These are phyloP conservation scores for Venustampulla echinocandica DNA, from an alignment of 495 filamentous ascomycete genomes.

Conservation along the genomic window DNA sequence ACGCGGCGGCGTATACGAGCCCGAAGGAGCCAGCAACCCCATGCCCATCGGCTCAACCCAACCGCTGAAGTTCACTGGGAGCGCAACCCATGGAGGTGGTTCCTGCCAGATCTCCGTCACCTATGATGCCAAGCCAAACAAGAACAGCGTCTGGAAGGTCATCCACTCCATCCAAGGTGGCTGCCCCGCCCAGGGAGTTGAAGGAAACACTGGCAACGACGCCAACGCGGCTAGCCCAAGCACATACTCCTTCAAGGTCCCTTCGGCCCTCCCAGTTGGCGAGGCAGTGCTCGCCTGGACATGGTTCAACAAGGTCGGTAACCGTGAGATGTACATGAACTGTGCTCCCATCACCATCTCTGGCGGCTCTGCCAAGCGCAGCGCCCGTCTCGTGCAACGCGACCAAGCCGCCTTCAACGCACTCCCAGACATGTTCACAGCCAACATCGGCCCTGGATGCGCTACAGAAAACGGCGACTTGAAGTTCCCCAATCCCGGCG, in stretches of 20 bases:
- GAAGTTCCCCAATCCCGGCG: constrained; percentile 47
- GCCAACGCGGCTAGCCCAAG: constrained; percentile 21
- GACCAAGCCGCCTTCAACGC: constrained; percentile 38
- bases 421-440: constrained; percentile 73
- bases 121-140: constrained; percentile 54
- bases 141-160: constrained; percentile 59
- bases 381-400: constrained; percentile 14
- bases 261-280: constrained; percentile 46
- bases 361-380: constrained; percentile 34
- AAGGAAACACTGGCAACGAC: constrained; percentile 32
- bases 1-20: constrained; percentile 31
- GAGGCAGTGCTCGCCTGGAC: constrained; percentile 69
- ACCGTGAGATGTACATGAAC: constrained; percentile 94
- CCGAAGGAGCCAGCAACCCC: constrained; percentile 33
- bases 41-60: constrained; percentile 48
- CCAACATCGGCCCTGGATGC: constrained; percentile 60
- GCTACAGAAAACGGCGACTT: constrained; percentile 38
- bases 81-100: constrained; percentile 74
- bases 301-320: constrained; percentile 81
- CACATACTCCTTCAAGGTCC: constrained; percentile 49
- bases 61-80: constrained; percentile 44
- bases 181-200: constrained; percentile 50
- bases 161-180: constrained; percentile 77
- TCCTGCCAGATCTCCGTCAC: constrained; percentile 82
- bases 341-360: constrained; percentile 66